phyloP scores from a whole-genome alignment of 257 asterid genomes.

The Cruciata laevipes region DNA sequence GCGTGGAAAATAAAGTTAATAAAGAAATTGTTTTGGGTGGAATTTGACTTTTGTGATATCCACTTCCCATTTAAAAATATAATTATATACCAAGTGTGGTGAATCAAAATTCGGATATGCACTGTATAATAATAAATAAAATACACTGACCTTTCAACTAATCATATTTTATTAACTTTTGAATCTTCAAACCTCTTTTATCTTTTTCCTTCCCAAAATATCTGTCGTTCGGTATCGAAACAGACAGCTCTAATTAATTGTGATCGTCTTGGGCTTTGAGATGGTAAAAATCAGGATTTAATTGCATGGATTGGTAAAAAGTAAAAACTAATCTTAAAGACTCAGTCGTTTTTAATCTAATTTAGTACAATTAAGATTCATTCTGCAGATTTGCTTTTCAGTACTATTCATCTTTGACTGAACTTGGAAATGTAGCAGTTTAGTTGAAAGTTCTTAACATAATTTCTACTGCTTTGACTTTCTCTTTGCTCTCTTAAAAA shows the following conservation, averaged over 20 bases:
- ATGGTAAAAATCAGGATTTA: not conserved
- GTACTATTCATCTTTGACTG: not conserved
- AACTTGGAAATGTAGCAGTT: not conserved
- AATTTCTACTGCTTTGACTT: too few relatives aligned
- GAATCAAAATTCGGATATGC: too few relatives aligned
- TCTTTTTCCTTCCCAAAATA: not conserved
- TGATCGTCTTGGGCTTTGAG: not conserved
- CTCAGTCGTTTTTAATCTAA: too few relatives aligned
- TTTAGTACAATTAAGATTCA: too few relatives aligned
- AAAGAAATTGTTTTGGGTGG: not conserved
- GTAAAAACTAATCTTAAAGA: too few relatives aligned
- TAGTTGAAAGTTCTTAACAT: too few relatives aligned
- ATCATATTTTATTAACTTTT: not conserved
- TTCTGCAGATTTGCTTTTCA: too few relatives aligned
- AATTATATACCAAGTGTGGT: not conserved
- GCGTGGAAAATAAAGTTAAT: slow-evolving; percentile 5
- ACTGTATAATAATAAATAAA: too few relatives aligned
- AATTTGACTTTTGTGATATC: not conserved
- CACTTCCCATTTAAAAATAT: not conserved
- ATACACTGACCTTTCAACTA: not conserved
- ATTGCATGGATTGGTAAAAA: not conserved
- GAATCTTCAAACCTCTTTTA: not conserved
- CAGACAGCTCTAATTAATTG: not conserved
- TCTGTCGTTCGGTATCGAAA: not conserved
- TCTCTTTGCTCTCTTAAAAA: too few relatives aligned